These are phyloP conservation scores for Yamadazyma sp. DNA, from an alignment of 805 yeast genomes.

Conservation along the genomic window DNA sequence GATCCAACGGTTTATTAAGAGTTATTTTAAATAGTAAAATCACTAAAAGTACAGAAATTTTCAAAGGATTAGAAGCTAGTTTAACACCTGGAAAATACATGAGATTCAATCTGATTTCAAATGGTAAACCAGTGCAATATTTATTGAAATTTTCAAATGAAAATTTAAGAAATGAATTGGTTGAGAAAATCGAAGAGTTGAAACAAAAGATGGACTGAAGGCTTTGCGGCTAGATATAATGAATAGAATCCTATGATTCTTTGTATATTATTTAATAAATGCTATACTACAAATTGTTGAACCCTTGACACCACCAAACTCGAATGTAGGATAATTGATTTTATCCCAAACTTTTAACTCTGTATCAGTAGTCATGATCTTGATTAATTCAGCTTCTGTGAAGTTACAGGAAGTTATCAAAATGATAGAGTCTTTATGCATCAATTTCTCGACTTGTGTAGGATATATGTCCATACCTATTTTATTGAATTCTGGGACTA, in stretches of 20 bases:
- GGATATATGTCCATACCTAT: slow-evolving; percentile 63
- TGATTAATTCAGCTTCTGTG: slow-evolving; percentile 71
- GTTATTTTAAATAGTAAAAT: slow-evolving; percentile 79
- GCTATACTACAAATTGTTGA: slow-evolving; percentile 86
- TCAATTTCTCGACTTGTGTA: slow-evolving; percentile 49
- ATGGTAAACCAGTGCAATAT: slow-evolving; percentile 71
- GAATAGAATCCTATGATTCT: background rate
- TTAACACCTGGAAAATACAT: slow-evolving; percentile 79
- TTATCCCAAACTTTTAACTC: slow-evolving; percentile 59
- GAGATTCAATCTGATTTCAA: slow-evolving; percentile 61
- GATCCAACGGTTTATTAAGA: slow-evolving; percentile 81
- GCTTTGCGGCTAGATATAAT: background rate
- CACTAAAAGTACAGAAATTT: slow-evolving; percentile 55
- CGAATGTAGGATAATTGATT: slow-evolving; percentile 75
- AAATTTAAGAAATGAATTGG: slow-evolving; percentile 57
- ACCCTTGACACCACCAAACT: slow-evolving; percentile 89
- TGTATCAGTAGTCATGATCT: slow-evolving; percentile 45
- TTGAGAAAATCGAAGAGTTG: slow-evolving; percentile 44
- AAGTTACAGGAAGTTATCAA: slow-evolving; percentile 91
- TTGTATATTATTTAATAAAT: slow-evolving; percentile 43
- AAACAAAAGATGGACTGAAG: slow-evolving; percentile 12
- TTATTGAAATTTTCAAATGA: slow-evolving; percentile 70
- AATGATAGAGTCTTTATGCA: slow-evolving; percentile 57
- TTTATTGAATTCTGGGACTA: slow-evolving; percentile 40
- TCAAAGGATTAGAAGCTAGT: slow-evolving; percentile 84